Conservation (phyloP, 2,329 filamentous ascomycete species). For the Calonectria hongkongensis region DNA sequence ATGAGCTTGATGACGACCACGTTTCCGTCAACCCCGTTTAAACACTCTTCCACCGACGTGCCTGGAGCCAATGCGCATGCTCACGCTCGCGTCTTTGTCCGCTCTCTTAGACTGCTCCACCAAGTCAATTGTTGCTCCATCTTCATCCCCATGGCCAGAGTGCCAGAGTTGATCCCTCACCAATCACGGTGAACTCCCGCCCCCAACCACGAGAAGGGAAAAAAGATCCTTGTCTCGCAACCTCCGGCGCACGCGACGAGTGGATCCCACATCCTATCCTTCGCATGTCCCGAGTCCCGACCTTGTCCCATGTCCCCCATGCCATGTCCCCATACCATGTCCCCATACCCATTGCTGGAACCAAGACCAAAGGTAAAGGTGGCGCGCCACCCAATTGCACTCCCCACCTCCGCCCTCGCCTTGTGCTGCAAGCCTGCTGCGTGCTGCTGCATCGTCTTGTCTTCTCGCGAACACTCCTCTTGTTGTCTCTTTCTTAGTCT, state of each 20-base stretch:
- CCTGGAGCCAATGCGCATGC: constrained; percentile 5
- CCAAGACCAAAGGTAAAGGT: background rate
- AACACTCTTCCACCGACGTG: constrained; percentile 16
- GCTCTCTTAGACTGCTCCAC: constrained; percentile 21
- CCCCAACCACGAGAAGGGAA: constrained; percentile 28
- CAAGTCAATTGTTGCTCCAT: constrained; percentile 7
- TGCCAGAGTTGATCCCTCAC: constrained; percentile 26
- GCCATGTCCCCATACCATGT: constrained; percentile 34
- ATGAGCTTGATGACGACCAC: constrained; percentile 29
- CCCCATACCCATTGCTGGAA: background rate
- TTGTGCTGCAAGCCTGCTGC: constrained; percentile 25
- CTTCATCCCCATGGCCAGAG: constrained; percentile 31
- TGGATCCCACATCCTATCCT: constrained; percentile 44
- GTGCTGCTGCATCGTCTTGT: constrained; percentile 24
- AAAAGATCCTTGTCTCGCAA: constrained; percentile 44
- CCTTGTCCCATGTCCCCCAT: constrained; percentile 42
- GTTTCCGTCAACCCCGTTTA: constrained; percentile 13
- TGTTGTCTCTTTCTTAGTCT: constrained; percentile 20
- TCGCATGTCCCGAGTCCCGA: constrained; percentile 39
- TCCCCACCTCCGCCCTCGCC: constrained; percentile 5
- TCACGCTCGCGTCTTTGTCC: constrained; percentile 27
- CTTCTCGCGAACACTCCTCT: constrained; percentile 21
- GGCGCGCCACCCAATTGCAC: background rate
- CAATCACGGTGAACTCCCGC: constrained; percentile 28
- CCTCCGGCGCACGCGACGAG: constrained; percentile 51